phyloP scores from a whole-genome alignment of 2,329 filamentous ascomycete species.

The Fusarium brevicatenulatum region DNA sequence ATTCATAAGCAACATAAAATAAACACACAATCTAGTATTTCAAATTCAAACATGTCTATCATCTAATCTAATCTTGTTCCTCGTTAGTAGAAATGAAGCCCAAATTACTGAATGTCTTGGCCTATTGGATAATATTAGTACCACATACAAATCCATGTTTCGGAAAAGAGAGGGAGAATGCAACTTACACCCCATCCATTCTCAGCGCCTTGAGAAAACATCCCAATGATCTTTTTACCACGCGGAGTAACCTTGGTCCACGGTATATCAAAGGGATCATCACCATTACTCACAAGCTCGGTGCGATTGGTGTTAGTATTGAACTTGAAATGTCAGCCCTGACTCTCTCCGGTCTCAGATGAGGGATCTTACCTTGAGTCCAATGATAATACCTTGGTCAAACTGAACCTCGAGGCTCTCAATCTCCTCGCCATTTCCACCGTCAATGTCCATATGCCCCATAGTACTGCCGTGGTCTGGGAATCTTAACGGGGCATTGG shows the following conservation, averaged over 20 bases:
- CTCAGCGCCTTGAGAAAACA: neutral
- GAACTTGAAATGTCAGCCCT: neutral
- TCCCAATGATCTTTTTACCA: conserved; percentile 18
- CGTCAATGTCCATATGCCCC: neutral
- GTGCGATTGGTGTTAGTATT: neutral
- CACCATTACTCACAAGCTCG: neutral
- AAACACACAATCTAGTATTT: neutral
- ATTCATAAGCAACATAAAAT: neutral
- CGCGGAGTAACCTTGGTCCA: conserved; percentile 6
- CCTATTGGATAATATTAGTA: neutral
- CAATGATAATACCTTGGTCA: neutral
- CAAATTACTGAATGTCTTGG: neutral
- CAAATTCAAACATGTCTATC: neutral
- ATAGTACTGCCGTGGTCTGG: neutral
- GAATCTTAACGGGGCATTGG: accelerated
- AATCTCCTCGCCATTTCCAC: conserved; percentile 14
- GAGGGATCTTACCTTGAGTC: conserved; percentile 10
- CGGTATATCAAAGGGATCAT: neutral
- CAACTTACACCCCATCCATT: neutral
- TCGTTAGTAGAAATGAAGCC: neutral
- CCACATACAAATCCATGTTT: neutral
- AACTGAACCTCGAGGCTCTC: conserved; percentile 2
- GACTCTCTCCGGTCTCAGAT: neutral
- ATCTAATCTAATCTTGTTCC: neutral
- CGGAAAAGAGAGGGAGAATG: neutral